Percentiles rank a stretch among this genome's conserved stretches.
These are phyloP conservation scores for Hysterium pulicare DNA, from an alignment of 2,329 filamentous ascomycete species.

Conservation along the genomic window DNA sequence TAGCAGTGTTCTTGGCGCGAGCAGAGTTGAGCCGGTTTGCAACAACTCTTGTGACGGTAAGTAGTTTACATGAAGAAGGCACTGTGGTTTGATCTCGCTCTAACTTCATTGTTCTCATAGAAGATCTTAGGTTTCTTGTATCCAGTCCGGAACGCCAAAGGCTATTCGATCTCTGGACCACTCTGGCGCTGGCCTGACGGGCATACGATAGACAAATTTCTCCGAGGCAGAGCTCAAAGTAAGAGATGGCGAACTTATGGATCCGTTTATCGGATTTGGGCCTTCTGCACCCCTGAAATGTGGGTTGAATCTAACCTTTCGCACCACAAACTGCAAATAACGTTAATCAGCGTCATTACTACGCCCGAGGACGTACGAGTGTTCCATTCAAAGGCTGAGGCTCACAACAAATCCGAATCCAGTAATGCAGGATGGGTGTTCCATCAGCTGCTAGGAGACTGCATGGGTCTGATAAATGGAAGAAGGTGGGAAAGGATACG, in stretches of 20 bases:
- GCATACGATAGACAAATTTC: constrained; percentile 7
- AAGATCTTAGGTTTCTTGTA: background rate
- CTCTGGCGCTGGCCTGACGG: constrained; percentile 5
- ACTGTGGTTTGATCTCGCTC: too few species aligned
- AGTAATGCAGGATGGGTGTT: constrained; percentile 6
- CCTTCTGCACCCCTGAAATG: constrained; percentile 4
- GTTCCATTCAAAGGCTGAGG: constrained; percentile 3
- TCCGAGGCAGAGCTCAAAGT: constrained; percentile 1
- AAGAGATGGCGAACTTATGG: constrained; percentile 4
- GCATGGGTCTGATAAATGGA: constrained; percentile 5
- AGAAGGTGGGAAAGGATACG: constrained; percentile 4
- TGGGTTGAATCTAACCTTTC: background rate
- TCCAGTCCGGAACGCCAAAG: background rate
- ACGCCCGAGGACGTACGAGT: constrained; percentile 5
- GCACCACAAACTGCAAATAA: background rate
- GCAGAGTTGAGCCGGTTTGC: too few species aligned
- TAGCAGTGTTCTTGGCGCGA: too few species aligned
- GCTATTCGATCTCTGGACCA: constrained; percentile 1
- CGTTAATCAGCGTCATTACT: background rate
- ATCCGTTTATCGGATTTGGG: constrained; percentile 8
- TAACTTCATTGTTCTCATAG: too few species aligned
- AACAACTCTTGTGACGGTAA: too few species aligned
- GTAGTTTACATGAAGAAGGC: too few species aligned
- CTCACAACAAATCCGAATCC: constrained; percentile 4
- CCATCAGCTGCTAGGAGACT: constrained; percentile 5